Conservation (phyloP, 164 flowering plant genomes). For the Tetracentron sinense region DNA sequence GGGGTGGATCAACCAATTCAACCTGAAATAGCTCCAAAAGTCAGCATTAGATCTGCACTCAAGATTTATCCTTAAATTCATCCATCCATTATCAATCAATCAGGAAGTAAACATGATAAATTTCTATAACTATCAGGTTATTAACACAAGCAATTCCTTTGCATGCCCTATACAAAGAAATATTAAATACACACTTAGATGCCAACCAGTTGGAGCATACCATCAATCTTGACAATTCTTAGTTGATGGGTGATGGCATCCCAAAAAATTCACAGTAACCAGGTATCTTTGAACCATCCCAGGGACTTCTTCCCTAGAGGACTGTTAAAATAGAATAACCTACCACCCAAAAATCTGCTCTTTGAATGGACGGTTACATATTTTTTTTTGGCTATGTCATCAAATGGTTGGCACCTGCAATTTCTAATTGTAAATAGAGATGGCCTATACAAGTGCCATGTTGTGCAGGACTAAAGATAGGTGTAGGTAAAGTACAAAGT, state of each 20-base stretch:
- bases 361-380: too few relatives aligned
- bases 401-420: too few relatives aligned
- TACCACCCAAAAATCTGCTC: too few relatives aligned
- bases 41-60: background rate
- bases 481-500: too few relatives aligned
- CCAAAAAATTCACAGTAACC: too few relatives aligned
- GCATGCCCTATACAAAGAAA: background rate
- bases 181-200: background rate
- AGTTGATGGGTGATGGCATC: too few relatives aligned
- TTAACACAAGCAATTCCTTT: background rate
- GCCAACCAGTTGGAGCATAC: too few relatives aligned
- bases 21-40: conserved; percentile 41
- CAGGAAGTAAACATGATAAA: background rate
- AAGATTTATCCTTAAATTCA: too few relatives aligned
- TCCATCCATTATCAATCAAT: background rate
- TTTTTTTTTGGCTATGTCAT: background rate
- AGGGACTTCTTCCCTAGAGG: too few relatives aligned
- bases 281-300: too few relatives aligned
- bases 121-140: background rate
- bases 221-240: too few relatives aligned
- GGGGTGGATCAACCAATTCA: conserved; percentile 49
- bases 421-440: background rate
- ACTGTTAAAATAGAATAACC: too few relatives aligned
- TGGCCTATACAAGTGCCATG: background rate
- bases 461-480: background rate